Conservation (phyloP, 2,329 filamentous ascomycete species). For the Stromatinia cepivora region DNA sequence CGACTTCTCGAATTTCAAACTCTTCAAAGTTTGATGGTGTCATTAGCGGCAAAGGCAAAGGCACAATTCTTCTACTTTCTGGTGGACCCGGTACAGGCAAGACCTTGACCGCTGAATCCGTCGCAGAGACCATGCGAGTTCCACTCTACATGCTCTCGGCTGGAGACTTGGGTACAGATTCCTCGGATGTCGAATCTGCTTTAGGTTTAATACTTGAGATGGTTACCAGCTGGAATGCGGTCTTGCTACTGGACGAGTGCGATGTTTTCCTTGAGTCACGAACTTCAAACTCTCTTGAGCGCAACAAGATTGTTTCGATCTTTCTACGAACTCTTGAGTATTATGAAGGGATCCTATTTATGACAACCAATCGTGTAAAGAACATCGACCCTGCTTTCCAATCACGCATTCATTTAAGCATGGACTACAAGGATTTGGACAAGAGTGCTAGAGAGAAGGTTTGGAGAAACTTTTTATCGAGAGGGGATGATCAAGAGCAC, state of each 20-base stretch:
- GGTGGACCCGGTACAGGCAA: conserved; percentile 52
- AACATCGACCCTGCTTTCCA: conserved; percentile 43
- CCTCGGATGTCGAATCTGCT: conserved; percentile 31
- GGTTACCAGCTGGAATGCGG: conserved; percentile 70
- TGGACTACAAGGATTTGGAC: conserved; percentile 35
- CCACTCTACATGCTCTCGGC: conserved; percentile 42
- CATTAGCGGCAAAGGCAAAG: conserved; percentile 53
- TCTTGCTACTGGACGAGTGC: conserved; percentile 71
- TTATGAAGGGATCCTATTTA: conserved; percentile 45
- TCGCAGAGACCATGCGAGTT: conserved; percentile 32
- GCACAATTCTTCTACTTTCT: conserved; percentile 51
- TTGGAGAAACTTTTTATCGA: conserved; percentile 33
- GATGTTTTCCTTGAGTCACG: conserved; percentile 55
- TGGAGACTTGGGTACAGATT: conserved; percentile 50
- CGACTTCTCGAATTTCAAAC: conserved; percentile 49
- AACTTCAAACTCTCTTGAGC: conserved; percentile 41
- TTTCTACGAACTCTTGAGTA: conserved; percentile 44
- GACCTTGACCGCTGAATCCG: conserved; percentile 31
- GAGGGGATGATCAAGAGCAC: conserved; percentile 29
- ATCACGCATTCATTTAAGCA: conserved; percentile 40
- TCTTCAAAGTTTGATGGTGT: conserved; percentile 50
- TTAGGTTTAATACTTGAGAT: conserved; percentile 66
- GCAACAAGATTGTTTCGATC: conserved; percentile 45
- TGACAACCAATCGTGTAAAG: conserved; percentile 43
- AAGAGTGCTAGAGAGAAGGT: conserved; percentile 30